phyloP scores from a whole-genome alignment of 2,329 filamentous ascomycete species.

The Colletotrichum sp. region DNA sequence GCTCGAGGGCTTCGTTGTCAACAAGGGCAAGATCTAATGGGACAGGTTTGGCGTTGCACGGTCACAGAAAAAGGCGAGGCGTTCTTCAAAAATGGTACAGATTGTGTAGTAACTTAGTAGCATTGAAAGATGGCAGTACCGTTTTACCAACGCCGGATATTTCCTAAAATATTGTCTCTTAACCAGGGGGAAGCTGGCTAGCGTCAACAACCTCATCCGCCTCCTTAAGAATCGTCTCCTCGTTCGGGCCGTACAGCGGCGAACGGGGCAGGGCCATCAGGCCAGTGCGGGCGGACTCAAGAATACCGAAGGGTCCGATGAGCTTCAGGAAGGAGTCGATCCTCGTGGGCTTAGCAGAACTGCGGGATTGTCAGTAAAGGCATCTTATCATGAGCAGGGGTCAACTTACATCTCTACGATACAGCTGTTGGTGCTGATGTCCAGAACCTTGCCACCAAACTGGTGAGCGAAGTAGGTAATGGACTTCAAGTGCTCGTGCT shows the following conservation, averaged over 20 bases:
- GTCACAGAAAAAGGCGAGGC: conserved; percentile 13
- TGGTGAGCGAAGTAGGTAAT: conserved; percentile 98
- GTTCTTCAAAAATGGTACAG: conserved; percentile 20
- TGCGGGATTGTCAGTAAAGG: conserved; percentile 39
- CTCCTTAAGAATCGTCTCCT: conserved; percentile 77
- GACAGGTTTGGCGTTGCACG: conserved; percentile 2
- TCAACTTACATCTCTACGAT: conserved; percentile 88
- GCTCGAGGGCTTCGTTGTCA: conserved; percentile 90
- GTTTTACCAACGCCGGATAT: conserved; percentile 23
- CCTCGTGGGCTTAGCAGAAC: conserved; percentile 88
- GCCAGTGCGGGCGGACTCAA: conserved; percentile 94
- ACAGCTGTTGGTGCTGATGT: conserved; percentile 98
- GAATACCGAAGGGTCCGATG: conserved; percentile 90
- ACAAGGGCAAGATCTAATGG: conserved; percentile 77
- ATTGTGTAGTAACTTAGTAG: conserved; percentile 20
- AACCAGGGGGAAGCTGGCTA: conserved; percentile 92
- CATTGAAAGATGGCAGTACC: conserved; percentile 22
- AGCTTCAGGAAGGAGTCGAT: conserved; percentile 99
- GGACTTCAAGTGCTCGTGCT: conserved; percentile 95
- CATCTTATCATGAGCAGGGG: neutral
- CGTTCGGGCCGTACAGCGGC: conserved; percentile 77
- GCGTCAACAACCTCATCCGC: conserved; percentile 94
- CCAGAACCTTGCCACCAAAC: conserved; percentile 95
- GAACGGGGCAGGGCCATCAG: conserved; percentile 96
- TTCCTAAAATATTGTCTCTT: conserved; percentile 33